These are phyloP conservation scores for Murraya koenigii DNA, from an alignment of 345 rosid species.

Conservation along the genomic window DNA sequence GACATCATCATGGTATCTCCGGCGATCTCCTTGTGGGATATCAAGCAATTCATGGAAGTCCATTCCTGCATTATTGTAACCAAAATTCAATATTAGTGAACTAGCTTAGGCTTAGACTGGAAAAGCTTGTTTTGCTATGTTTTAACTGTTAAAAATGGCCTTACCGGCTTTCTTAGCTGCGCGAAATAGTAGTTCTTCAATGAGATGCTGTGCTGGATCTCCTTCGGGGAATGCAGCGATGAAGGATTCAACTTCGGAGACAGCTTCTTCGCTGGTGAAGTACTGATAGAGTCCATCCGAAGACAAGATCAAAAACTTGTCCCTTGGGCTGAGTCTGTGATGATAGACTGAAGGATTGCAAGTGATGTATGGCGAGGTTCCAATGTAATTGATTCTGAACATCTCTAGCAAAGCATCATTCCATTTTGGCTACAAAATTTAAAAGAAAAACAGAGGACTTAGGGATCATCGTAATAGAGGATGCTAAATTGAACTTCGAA, in stretches of 20 bases:
- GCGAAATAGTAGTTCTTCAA: conserved; percentile 74
- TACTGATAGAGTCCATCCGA: conserved; percentile 92
- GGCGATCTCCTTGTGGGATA: conserved; percentile 88
- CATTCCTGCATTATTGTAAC: conserved; percentile 45
- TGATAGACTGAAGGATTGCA: conserved; percentile 78
- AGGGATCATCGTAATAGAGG: no score
- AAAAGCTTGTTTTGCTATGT: neutral
- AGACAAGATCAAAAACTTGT: conserved; percentile 72
- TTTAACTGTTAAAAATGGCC: neutral
- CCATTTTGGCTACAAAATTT: conserved; percentile 67
- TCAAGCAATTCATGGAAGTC: conserved; percentile 84
- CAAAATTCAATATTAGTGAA: neutral
- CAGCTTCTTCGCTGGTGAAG: conserved; percentile 81
- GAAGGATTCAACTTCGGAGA: conserved; percentile 69
- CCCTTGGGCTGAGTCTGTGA: conserved; percentile 63
- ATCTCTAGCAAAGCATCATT: conserved; percentile 78
- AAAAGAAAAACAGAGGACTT: neutral
- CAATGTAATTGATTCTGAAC: conserved; percentile 80
- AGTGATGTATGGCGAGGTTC: conserved; percentile 71
- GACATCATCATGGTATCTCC: conserved; percentile 90
- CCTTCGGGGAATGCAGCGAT: conserved; percentile 78
- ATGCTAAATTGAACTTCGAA: neutral
- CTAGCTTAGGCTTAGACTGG: neutral
- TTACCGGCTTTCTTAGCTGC: conserved; percentile 94
- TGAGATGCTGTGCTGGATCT: conserved; percentile 94